A percentile compares a stretch with the other conserved stretches of the same genome.
These are phyloP conservation scores for Physaria fendleri DNA, from an alignment of 345 rosid genomes.

Conservation along the genomic window DNA sequence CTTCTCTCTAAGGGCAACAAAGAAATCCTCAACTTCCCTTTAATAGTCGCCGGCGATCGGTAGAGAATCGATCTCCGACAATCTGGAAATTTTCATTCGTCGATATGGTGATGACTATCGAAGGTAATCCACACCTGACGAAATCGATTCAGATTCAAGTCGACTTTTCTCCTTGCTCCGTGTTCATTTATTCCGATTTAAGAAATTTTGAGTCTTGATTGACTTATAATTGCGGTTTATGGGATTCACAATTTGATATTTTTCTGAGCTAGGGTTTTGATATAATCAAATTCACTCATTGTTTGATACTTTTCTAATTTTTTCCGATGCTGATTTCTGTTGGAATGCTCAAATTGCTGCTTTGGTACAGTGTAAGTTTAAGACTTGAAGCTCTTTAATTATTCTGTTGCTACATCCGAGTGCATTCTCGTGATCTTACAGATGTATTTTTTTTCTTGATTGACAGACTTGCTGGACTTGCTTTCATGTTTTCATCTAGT, in stretches of 20 bases:
- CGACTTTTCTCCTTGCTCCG: not conserved
- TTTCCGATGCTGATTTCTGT: conserved; percentile 5
- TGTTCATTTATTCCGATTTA: not conserved
- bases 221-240: not conserved
- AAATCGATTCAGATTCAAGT: conserved; percentile 2
- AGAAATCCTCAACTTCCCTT: not conserved
- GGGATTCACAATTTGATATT: not conserved
- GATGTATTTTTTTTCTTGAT: not conserved
- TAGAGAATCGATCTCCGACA: conserved; percentile 18
- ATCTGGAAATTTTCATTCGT: not conserved
- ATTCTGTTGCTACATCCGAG: not conserved
- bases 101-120: conserved; percentile 79
- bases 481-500: conserved; percentile 92
- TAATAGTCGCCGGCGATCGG: conserved; percentile 12
- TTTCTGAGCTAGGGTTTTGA: conserved; percentile 21
- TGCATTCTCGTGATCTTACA: conserved; percentile 10
- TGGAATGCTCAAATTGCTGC: conserved; percentile 22
- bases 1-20: not conserved
- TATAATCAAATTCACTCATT: conserved; percentile 11
- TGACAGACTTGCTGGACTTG: conserved; percentile 91
- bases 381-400: conserved; percentile 8
- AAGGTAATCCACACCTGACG: conserved; percentile 45
- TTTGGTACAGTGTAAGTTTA: conserved; percentile 61
- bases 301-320: not conserved
- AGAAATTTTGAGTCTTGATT: not conserved